Evolutionary conservation across 208 protist genomes (phyloP), one percentile per base, ranked within the genome.

Genomic region (Pavlovales sp.): DNA sequence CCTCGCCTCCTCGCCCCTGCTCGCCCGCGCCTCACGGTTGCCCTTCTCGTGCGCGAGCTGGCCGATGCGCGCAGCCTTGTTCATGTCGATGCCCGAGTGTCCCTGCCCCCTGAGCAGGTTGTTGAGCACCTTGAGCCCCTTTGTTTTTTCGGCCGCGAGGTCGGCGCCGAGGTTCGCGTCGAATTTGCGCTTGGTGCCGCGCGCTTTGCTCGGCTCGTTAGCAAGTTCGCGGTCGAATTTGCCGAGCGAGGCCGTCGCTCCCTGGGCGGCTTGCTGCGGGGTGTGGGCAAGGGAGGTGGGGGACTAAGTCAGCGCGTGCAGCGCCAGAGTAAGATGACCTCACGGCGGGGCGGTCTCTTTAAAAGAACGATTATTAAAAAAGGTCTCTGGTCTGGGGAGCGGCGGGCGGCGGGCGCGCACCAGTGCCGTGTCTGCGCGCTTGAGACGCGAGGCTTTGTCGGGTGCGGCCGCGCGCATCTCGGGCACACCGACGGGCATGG

Each of bases 191-290:
- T 71, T 71, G 14, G 5, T 42, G 36, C 57, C 82, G 26, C 39
- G n/a, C 34, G 0, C 37, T 36, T 77, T 75, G 34, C 14, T 39
- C 20, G 82, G 82, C 82, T 86, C 82, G 57, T 77, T 4, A 28
- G n/a, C 82, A 8, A 86, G 57, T 34, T 1, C 0, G 41, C 38
- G 32, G 82, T 86, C 82, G 38, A 86, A 86, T 5, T 46, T 44
- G 47, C 82, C 82, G 37, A 42, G 32, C 0, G 82, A 86, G 47
- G 82, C 82, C 11, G 82, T 86, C 37, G 57, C 18, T 34, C 66
- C 18, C 38, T 86, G 82, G 37, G 82, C 32, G 57, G 26, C 57
- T 10, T 71, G 57, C 57, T 57, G 44, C 44, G 44, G 44, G 44
- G 11, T 7, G 20, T 20, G 44, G 11, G 44, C 11, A 26, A 7